phyloP scores from a whole-genome alignment of 805 yeast species.

The Saitoella complicata region DNA sequence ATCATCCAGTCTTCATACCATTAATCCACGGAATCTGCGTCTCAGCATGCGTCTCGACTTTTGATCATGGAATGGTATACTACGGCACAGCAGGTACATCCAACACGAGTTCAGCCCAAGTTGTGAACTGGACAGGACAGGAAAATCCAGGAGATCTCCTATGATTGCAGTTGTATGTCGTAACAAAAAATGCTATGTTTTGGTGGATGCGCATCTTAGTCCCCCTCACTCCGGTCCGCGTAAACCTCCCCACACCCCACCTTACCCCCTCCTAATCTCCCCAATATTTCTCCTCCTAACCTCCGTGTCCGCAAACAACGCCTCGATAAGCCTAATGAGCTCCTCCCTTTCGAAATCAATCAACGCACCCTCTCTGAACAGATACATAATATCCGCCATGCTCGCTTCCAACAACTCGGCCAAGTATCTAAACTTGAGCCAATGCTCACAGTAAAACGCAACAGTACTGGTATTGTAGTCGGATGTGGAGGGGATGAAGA shows the following conservation, averaged over 20 bases:
- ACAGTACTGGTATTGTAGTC: slow-evolving; percentile 4
- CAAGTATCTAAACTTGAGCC: slow-evolving; percentile 24
- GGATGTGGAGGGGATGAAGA: slow-evolving; percentile 7
- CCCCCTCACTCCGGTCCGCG: no score
- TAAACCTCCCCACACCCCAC: not conserved
- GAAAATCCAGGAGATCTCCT: not conserved
- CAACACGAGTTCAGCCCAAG: not conserved
- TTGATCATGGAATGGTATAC: no score
- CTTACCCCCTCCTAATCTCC: slow-evolving; percentile 7
- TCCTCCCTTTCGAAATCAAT: slow-evolving; percentile 21
- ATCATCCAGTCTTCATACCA: no score
- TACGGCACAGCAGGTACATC: no score
- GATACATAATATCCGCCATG: slow-evolving; percentile 17
- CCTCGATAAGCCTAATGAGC: slow-evolving; percentile 17
- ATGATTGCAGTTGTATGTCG: not conserved
- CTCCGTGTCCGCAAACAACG: slow-evolving; percentile 22
- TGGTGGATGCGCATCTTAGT: not conserved
- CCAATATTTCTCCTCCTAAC: slow-evolving; percentile 16
- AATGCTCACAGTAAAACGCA: slow-evolving; percentile 20
- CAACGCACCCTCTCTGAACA: slow-evolving; percentile 17
- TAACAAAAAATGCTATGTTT: not conserved
- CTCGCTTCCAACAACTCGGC: slow-evolving; percentile 20
- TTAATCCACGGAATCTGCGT: no score
- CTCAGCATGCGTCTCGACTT: no score
- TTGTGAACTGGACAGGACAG: not conserved